Evolutionary conservation across 305 asterid genomes (phyloP), one percentile per base, ranked within the genome.

Genomic region (Fraxinus greggii): DNA sequence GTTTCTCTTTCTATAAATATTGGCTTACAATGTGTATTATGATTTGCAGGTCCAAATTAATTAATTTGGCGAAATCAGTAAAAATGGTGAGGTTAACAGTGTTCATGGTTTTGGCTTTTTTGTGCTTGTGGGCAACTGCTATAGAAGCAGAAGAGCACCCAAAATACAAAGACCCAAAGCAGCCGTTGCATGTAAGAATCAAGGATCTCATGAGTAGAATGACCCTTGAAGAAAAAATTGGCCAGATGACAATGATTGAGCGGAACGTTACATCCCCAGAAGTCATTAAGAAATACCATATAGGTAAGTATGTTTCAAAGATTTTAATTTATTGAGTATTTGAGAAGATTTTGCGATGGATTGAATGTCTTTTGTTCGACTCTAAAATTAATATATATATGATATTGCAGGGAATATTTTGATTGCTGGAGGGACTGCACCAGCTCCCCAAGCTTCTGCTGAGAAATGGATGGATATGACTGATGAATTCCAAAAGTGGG

Each of bases 151-250:
- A 8, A 8, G 72, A 9, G 17, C 26, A 61, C 17, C 32, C 12
- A 17, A 79, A 45, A 33, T 79, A 79, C 74, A 79, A 70, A 31
- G 82, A 79, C 69, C 78, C 82, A 9, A 29, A 79, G 70, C 82
- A 42, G 78, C 82, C 78, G 0, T 10, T 79, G 9, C 70, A 31
- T 10, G 72, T 21, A 35, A 38, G 82, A 19, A 45, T 79, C 13
- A 79, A 79, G 54, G 82, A 79, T 29, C 74, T 79, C 36, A 70
- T 70, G 72, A 70, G 36, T 28, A 69, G 78, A 70, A 70, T 79
- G 82, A 79, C 78, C 10, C 78, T 79, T 42, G 82, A 79, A 70
- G 82, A 79, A 79, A 79, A 79, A 67, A 79, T 79, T 70, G 82
- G 82, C 32, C 82, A 79, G 31, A 79, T 79, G 82, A 67, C 77